Evolutionary conservation across 2,329 filamentous ascomycete genomes (phyloP).

Genomic region (Penicillium sp.): DNA sequence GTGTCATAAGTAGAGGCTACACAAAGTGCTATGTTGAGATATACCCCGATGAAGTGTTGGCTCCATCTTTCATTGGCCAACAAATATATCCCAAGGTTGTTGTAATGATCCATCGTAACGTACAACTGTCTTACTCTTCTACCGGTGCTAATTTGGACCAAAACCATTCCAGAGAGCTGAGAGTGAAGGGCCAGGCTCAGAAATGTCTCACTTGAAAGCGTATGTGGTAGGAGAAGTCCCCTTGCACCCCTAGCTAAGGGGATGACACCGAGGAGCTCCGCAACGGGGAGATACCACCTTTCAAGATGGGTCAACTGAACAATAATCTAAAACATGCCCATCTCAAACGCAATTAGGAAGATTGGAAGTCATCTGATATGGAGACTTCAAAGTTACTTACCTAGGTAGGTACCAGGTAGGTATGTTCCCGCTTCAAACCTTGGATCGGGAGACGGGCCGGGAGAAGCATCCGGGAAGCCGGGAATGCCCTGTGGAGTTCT

Average conservation of each 20-base stretch:
- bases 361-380: neutral
- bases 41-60: neutral
- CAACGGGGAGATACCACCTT: neutral
- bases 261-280: neutral
- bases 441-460: constrained; percentile 3
- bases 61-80: neutral
- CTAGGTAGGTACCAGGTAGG: too few relatives aligned
- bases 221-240: neutral
- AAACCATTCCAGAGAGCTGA: neutral
- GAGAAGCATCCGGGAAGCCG: constrained; percentile 1
- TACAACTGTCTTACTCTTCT: neutral
- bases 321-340: neutral
- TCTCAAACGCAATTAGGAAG: neutral
- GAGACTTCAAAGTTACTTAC: neutral
- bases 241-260: neutral
- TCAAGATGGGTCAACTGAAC: neutral
- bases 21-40: neutral
- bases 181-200: neutral
- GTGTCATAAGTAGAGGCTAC: neutral
- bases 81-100: neutral
- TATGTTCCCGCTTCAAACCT: neutral
- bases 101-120: neutral
- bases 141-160: neutral
- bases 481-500: constrained; percentile 4
- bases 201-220: neutral